Conservation (phyloP, 1,284 basidiomycete species). For the Naganishia sp. region DNA sequence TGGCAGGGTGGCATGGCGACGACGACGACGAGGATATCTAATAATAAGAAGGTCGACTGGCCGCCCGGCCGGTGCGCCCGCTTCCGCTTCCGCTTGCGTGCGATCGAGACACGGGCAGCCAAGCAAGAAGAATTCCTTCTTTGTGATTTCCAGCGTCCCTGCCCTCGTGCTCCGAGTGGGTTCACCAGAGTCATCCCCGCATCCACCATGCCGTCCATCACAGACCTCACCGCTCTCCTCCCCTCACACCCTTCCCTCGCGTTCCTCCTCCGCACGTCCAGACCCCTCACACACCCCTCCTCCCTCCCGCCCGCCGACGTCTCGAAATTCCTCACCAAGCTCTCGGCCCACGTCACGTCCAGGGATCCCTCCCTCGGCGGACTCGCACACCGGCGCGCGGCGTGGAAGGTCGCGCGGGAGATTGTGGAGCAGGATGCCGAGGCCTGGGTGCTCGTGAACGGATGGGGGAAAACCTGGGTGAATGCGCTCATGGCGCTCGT, state of each 20-base stretch:
- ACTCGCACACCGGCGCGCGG: conserved; percentile 32
- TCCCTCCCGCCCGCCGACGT: conserved; percentile 35
- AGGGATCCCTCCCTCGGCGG: conserved; percentile 2
- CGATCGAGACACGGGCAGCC: not conserved
- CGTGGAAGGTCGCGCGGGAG: conserved; percentile 36
- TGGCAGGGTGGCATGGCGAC: not conserved
- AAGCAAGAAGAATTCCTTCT: not conserved
- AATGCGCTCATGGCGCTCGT: conserved; percentile 31
- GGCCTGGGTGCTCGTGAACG: conserved; percentile 41
- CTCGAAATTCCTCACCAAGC: conserved; percentile 43
- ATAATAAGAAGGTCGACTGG: no score
- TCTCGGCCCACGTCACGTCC: conserved; percentile 41
- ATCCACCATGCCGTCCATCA: conserved; percentile 12
- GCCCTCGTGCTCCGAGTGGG: no score
- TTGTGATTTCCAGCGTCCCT: no score
- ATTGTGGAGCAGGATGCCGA: conserved; percentile 46
- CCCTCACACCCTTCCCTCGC: conserved; percentile 40
- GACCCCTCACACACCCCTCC: conserved; percentile 43
- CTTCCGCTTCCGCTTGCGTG: no score
- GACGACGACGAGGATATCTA: not conserved
- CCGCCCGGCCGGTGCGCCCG: not conserved
- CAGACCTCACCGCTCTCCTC: conserved; percentile 28
- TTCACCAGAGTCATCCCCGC: no score
- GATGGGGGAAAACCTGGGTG: conserved; percentile 48
- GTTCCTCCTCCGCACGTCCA: conserved; percentile 39